Conservation (phyloP, 2,329 filamentous ascomycete genomes). For the Trichoderma arundinaceum region DNA sequence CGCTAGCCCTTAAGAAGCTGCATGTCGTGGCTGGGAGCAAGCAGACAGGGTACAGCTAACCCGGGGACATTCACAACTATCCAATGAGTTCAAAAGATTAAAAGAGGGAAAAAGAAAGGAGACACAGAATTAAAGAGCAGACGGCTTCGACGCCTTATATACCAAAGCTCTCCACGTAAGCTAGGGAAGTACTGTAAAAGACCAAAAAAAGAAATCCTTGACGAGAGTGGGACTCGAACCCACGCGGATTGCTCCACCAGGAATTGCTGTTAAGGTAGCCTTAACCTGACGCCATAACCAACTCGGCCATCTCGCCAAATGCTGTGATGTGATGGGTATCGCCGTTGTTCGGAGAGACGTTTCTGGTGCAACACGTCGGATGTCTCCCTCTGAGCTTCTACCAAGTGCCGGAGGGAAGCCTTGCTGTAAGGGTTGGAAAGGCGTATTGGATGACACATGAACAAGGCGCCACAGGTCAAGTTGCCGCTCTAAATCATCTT, state of each 20-base stretch:
- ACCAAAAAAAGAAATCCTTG: conserved; percentile 29
- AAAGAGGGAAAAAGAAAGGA: background rate
- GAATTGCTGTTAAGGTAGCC: conserved; percentile 33
- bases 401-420: background rate
- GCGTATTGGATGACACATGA: background rate
- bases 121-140: background rate
- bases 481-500: background rate
- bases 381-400: background rate
- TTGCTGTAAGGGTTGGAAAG: background rate
- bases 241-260: conserved; percentile 34
- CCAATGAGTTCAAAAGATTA: background rate
- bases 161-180: background rate
- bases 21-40: background rate
- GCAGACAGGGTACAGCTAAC: background rate
- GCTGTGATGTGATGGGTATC: background rate
- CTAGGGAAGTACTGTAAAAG: background rate
- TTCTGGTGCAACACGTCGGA: conserved; percentile 6
- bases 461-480: background rate
- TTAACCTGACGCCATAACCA: conserved; percentile 34
- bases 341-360: conserved; percentile 14
- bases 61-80: background rate
- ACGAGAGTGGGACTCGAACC: conserved; percentile 35
- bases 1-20: background rate
- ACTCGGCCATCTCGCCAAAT: conserved; percentile 32
- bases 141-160: background rate